These are phyloP conservation scores for Aureobasidium melanogenum DNA, from an alignment of 2,329 filamentous ascomycete species.

Conservation along the genomic window DNA sequence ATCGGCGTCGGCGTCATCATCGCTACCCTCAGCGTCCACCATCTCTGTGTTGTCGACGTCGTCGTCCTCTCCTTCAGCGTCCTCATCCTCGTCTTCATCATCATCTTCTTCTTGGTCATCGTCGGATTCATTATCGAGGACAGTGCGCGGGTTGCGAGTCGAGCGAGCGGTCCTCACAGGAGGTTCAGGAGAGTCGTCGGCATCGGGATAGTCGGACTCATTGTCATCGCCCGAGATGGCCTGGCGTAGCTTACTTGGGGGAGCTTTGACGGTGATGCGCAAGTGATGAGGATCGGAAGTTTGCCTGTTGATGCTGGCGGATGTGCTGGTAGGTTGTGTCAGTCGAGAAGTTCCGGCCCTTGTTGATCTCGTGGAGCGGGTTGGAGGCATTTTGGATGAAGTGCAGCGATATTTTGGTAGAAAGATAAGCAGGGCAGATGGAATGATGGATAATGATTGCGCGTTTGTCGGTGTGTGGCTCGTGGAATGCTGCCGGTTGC, in stretches of 20 bases:
- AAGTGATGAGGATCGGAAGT: constrained; percentile 21
- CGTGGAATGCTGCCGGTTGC: background rate
- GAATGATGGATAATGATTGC: background rate
- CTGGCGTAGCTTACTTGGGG: constrained; percentile 40
- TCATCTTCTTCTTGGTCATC: constrained; percentile 22
- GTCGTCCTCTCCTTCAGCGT: constrained; percentile 21
- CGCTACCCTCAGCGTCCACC: constrained; percentile 31
- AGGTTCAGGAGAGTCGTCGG: constrained; percentile 23
- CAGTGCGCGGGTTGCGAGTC: constrained; percentile 26
- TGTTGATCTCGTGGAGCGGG: constrained; percentile 21
- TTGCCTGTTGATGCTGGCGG: constrained; percentile 22
- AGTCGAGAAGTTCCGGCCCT: constrained; percentile 11
- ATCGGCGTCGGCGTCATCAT: constrained; percentile 28
- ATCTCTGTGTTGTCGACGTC: constrained; percentile 28
- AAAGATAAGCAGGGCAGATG: background rate
- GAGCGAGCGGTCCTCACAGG: constrained; percentile 21
- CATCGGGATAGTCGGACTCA: constrained; percentile 23
- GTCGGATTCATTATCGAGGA: constrained; percentile 26
- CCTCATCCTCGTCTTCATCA: constrained; percentile 18
- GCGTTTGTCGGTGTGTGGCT: background rate
- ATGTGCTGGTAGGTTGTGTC: constrained; percentile 18
- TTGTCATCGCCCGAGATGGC: constrained; percentile 32
- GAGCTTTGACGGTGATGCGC: constrained; percentile 42
- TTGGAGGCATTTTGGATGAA: constrained; percentile 23
- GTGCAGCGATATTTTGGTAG: constrained; percentile 20